Percentiles rank a stretch among this genome's conserved stretches.
Evolutionary conservation across 2,329 filamentous ascomycete genomes (phyloP).

Genomic region (Hysterium pulicare): DNA sequence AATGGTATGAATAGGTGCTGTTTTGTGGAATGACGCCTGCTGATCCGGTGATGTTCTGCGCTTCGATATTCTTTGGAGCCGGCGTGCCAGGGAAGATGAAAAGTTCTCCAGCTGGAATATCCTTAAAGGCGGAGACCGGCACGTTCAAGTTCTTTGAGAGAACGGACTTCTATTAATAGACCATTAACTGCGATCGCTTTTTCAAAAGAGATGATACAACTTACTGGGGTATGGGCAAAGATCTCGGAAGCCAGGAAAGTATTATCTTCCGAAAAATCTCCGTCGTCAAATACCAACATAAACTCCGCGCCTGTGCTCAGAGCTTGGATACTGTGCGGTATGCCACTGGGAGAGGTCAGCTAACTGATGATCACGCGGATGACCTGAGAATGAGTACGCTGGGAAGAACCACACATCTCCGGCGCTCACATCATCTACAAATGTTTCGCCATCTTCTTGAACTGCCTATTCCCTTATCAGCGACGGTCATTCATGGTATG

Average conservation of each 20-base stretch:
- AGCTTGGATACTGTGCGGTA: conserved; percentile 13
- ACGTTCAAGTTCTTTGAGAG: conserved; percentile 55
- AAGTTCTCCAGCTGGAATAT: conserved; percentile 47
- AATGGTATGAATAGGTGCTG: conserved; percentile 50
- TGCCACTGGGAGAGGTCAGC: conserved; percentile 3
- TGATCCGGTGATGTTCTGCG: conserved; percentile 48
- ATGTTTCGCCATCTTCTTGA: conserved; percentile 11
- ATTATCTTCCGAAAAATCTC: conserved; percentile 14
- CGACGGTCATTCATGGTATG: background rate
- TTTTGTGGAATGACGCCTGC: conserved; percentile 42
- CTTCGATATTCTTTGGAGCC: conserved; percentile 44
- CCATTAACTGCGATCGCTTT: background rate
- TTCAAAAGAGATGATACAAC: background rate
- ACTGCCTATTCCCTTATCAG: no score
- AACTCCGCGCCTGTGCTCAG: conserved; percentile 13
- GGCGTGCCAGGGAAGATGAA: conserved; percentile 55
- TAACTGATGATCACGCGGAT: background rate
- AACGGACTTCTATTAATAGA: conserved; percentile 39
- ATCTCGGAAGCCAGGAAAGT: conserved; percentile 14
- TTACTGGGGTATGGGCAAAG: conserved; percentile 10
- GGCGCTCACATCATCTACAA: conserved; percentile 12
- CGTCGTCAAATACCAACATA: conserved; percentile 15
- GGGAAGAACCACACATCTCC: conserved; percentile 18
- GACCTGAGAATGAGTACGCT: conserved; percentile 1
- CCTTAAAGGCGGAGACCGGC: conserved; percentile 46